Percentiles rank a stretch among this genome's conserved stretches.
Conservation (phyloP, 768 basidiomycete species). For the Leccinum pellstonianum region DNA sequence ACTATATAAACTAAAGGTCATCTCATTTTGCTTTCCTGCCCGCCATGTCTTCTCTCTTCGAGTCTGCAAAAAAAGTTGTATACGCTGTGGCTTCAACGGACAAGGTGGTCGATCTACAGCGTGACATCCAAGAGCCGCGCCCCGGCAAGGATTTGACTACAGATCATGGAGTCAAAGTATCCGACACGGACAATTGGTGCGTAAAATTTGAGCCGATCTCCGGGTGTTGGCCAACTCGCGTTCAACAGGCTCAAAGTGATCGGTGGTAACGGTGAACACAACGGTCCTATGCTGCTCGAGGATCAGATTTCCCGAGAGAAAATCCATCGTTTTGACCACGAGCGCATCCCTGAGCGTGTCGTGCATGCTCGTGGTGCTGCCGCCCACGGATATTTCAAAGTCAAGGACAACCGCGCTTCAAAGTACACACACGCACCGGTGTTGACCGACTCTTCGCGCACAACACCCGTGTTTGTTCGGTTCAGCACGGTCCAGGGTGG, state of each 20-base stretch:
- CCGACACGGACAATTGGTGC: slow-evolving; percentile 68
- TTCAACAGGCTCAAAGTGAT: slow-evolving; percentile 51
- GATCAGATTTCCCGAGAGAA: slow-evolving; percentile 76
- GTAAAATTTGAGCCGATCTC: slow-evolving; percentile 1
- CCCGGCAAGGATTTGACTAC: slow-evolving; percentile 45
- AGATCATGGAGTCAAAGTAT: slow-evolving; percentile 57
- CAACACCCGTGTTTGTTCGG: slow-evolving; percentile 76
- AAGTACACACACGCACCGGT: slow-evolving; percentile 71
- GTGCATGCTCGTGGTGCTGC: slow-evolving; percentile 71
- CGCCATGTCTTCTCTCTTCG: slow-evolving; percentile 15
- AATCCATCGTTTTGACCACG: slow-evolving; percentile 79
- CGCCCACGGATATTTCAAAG: slow-evolving; percentile 83
- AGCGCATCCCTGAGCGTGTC: slow-evolving; percentile 86
- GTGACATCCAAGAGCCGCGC: slow-evolving; percentile 24
- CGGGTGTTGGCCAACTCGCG: slow-evolving; percentile 6
- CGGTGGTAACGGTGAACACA: slow-evolving; percentile 39
- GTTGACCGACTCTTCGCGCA: slow-evolving; percentile 68
- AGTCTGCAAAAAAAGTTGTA: slow-evolving; percentile 19
- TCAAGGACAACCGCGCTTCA: slow-evolving; percentile 62
- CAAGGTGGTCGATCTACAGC: slow-evolving; percentile 27
- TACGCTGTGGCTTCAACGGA: slow-evolving; percentile 9
- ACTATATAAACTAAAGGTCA: neutral
- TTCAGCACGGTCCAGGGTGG: slow-evolving; percentile 87
- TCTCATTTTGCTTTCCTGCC: neutral
- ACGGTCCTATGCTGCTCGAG: slow-evolving; percentile 76